phyloP scores from a whole-genome alignment of 2,329 filamentous ascomycete species.

The Cladosporium halotolerans region DNA sequence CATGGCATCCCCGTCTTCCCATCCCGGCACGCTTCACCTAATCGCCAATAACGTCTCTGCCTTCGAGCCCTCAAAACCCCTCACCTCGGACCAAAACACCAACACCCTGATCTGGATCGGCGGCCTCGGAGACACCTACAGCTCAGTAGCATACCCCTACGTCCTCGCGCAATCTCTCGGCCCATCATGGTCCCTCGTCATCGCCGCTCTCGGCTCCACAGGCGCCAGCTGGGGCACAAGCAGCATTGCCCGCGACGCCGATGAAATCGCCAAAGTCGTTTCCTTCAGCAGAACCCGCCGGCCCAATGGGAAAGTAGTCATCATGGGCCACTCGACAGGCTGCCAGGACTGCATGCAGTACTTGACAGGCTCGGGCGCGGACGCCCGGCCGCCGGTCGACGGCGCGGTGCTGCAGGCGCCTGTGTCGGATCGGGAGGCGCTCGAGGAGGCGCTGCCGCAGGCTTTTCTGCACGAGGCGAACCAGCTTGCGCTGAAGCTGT shows the following conservation, averaged over 20 bases:
- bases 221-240: slow-evolving; percentile 51
- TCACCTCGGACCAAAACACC: slow-evolving; percentile 24
- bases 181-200: slow-evolving; percentile 47
- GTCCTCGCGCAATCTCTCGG: slow-evolving; percentile 44
- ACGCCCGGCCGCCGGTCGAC: slow-evolving; percentile 52
- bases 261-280: slow-evolving; percentile 48
- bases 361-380: slow-evolving; percentile 31
- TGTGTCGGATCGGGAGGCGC: slow-evolving; percentile 67
- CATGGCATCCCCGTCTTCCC: slow-evolving; percentile 6
- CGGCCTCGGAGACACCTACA: slow-evolving; percentile 63
- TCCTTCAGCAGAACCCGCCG: slow-evolving; percentile 41
- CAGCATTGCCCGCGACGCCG: slow-evolving; percentile 48
- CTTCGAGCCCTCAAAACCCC: slow-evolving; percentile 37
- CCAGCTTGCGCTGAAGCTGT: slow-evolving; percentile 48
- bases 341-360: slow-evolving; percentile 66
- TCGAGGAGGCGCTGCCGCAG: slow-evolving; percentile 42
- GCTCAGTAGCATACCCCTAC: slow-evolving; percentile 55
- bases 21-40: slow-evolving; percentile 36
- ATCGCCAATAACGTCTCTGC: slow-evolving; percentile 37
- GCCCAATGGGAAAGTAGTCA: slow-evolving; percentile 49
- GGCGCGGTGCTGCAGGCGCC: slow-evolving; percentile 76
- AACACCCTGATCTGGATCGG: slow-evolving; percentile 65
- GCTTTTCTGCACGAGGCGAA: slow-evolving; percentile 36
- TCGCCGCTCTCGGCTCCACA: slow-evolving; percentile 38
- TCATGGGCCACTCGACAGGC: slow-evolving; percentile 65